These are phyloP conservation scores for Tetrahymena elliotti DNA, from an alignment of 73 alveolate species.

Conservation along the genomic window DNA sequence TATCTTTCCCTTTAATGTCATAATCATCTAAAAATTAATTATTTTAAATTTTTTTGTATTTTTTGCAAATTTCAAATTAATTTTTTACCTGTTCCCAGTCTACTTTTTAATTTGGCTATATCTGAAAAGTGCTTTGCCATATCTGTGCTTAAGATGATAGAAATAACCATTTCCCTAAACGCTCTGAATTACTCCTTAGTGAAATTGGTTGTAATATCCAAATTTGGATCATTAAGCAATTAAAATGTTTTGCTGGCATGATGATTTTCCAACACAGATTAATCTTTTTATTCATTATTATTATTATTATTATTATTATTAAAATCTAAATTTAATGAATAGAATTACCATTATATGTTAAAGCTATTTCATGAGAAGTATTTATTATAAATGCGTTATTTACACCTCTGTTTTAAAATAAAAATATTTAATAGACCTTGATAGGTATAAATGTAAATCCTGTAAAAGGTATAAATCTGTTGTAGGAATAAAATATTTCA, in stretches of 20 bases:
- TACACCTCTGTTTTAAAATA: slow-evolving; percentile 37
- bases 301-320: no score
- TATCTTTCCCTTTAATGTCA: slow-evolving; percentile 55
- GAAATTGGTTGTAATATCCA: slow-evolving; percentile 49
- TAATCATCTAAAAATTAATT: slow-evolving; percentile 20
- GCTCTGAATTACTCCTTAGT: slow-evolving; percentile 42
- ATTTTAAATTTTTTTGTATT: background rate
- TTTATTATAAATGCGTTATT: slow-evolving; percentile 74
- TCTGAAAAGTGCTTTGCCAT: slow-evolving; percentile 78
- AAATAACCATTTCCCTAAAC: slow-evolving; percentile 63
- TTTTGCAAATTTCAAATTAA: background rate
- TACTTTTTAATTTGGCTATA: slow-evolving; percentile 42
- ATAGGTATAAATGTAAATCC: no score
- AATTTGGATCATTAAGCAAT: slow-evolving; percentile 17
- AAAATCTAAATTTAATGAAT: background rate
- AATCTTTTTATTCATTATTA: background rate
- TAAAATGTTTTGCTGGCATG: slow-evolving; percentile 65
- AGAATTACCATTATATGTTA: slow-evolving; percentile 55
- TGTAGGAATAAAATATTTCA: no score
- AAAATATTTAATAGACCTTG: background rate
- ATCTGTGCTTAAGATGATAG: slow-evolving; percentile 80
- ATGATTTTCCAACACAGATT: slow-evolving; percentile 66
- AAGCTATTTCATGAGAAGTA: slow-evolving; percentile 69
- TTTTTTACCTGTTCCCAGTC: slow-evolving; percentile 39
- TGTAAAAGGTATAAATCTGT: no score